Percentiles rank a stretch among this genome's conserved stretches.
These are phyloP conservation scores for Nicotiana sylvestris DNA, from an alignment of 257 asterid genomes.

Conservation along the genomic window DNA sequence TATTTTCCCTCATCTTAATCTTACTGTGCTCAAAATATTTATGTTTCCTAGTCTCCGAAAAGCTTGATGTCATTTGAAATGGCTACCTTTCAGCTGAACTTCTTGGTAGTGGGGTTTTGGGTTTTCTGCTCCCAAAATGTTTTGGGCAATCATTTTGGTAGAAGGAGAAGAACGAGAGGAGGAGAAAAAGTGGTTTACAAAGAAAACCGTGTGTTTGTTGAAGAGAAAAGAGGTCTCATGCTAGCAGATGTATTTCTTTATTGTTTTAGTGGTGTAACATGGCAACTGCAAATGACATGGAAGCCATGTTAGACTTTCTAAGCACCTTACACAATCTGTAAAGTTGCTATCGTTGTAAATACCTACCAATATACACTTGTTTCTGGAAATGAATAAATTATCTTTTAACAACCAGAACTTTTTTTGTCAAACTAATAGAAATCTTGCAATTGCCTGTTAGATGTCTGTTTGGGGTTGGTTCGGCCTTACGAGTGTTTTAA, in stretches of 20 bases:
- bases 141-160: not conserved
- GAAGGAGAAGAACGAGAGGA: slow-evolving; percentile 1
- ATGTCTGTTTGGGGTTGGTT: not conserved
- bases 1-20: not conserved
- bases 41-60: not conserved
- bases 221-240: not conserved
- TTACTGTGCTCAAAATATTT: not conserved
- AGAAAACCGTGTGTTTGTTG: not conserved
- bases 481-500: not conserved
- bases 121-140: not conserved
- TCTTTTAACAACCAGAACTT: not conserved
- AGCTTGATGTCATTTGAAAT: not conserved
- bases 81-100: not conserved
- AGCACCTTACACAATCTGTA: not conserved
- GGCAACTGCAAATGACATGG: not conserved
- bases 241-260: not conserved
- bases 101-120: not conserved
- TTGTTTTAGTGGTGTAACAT: not conserved
- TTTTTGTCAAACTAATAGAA: not conserved
- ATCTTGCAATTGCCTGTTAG: not conserved
- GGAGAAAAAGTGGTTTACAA: not conserved
- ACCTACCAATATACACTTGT: not conserved
- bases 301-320: not conserved
- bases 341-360: not conserved
- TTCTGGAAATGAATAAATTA: not conserved